A percentile compares a stretch with the other conserved stretches of the same genome.
These are phyloP conservation scores for Aspergillus aculeatinus DNA, from an alignment of 2,329 filamentous ascomycete genomes.

Conservation along the genomic window DNA sequence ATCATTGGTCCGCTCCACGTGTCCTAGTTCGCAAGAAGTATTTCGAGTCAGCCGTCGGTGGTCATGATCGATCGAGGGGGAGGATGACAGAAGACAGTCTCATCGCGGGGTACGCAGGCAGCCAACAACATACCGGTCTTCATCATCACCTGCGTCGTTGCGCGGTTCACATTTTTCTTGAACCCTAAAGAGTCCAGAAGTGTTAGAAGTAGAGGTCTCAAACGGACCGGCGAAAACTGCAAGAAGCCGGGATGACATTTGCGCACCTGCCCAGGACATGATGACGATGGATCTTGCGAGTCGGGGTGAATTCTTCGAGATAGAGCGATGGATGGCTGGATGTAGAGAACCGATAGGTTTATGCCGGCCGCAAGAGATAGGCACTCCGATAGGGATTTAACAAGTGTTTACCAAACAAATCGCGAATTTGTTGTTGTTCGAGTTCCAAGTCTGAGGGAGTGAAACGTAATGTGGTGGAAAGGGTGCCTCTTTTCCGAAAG, in stretches of 20 bases:
- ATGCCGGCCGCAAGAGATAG: background rate
- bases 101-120: slow-evolving; percentile 20
- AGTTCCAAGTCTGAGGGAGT: too few species aligned
- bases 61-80: background rate
- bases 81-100: background rate
- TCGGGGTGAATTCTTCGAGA: background rate
- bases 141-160: slow-evolving; percentile 99
- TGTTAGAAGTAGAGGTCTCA: slow-evolving; percentile 5
- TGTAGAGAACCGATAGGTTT: background rate
- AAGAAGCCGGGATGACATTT: slow-evolving; percentile 3
- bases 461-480: too few species aligned
- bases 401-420: background rate
- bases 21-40: slow-evolving; percentile 55
- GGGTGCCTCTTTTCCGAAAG: background rate
- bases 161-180: slow-evolving; percentile 97
- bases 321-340: background rate
- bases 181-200: slow-evolving; percentile 59
- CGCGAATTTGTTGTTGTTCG: background rate
- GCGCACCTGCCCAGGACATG: slow-evolving; percentile 71
- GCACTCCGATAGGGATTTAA: background rate
- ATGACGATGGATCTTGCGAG: slow-evolving; percentile 30
- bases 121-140: slow-evolving; percentile 70
- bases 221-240: background rate
- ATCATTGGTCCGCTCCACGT: slow-evolving; percentile 98
- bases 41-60: slow-evolving; percentile 2